phyloP scores from a whole-genome alignment of 495 filamentous ascomycete genomes.

The Daldinia grandis region DNA sequence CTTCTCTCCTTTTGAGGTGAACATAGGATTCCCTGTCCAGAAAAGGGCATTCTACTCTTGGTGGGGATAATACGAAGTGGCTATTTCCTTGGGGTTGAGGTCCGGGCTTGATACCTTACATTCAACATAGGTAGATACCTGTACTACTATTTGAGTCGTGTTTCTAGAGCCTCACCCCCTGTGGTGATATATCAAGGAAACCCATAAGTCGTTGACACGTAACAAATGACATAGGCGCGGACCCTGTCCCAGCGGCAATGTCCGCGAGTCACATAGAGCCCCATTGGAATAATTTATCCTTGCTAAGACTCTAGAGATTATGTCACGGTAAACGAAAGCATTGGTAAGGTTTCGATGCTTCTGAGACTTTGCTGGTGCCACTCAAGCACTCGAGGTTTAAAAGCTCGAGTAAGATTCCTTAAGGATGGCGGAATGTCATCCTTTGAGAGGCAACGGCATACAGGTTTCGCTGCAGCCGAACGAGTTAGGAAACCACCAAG shows the following conservation, averaged over 20 bases:
- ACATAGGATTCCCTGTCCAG: not conserved
- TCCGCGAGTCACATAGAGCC: constrained; percentile 5
- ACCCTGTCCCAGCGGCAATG: constrained; percentile 18
- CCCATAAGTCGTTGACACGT: constrained; percentile 1
- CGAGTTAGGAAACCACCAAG: constrained; percentile 1
- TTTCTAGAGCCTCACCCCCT: constrained; percentile 25
- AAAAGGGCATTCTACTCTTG: not conserved
- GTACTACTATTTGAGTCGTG: constrained; percentile 21
- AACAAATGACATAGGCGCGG: constrained; percentile 19
- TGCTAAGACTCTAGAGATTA: not conserved
- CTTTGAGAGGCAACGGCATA: constrained; percentile 1
- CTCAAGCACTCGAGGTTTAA: constrained; percentile 27
- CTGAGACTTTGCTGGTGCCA: constrained; percentile 17
- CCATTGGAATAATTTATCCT: constrained; percentile 10
- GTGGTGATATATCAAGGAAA: not conserved
- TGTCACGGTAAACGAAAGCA: not conserved
- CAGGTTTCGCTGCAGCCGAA: constrained; percentile 17
- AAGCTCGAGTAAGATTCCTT: constrained; percentile 11
- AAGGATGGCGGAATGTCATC: not conserved
- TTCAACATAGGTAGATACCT: not conserved
- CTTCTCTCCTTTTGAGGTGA: not conserved
- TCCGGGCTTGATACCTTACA: not conserved
- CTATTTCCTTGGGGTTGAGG: not conserved
- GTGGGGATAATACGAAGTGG: not conserved
- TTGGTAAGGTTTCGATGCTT: constrained; percentile 8